These are phyloP conservation scores for Suillus subluteus DNA, from an alignment of 768 basidiomycete genomes.

Conservation along the genomic window DNA sequence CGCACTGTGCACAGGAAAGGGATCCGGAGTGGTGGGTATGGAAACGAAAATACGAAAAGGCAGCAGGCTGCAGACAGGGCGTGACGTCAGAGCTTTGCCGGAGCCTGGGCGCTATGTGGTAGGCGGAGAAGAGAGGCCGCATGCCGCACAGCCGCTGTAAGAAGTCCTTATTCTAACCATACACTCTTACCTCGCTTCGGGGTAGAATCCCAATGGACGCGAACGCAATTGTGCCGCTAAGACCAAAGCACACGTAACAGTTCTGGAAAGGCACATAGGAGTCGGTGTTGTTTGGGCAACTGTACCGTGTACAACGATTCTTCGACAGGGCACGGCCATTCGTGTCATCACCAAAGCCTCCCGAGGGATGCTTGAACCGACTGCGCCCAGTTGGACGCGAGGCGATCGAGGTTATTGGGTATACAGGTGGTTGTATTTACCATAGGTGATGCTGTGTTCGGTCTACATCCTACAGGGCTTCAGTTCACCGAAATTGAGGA, in stretches of 20 bases:
- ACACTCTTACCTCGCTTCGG: not conserved
- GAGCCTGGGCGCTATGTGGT: not conserved
- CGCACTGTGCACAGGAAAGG: not conserved
- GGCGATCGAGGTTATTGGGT: conserved; percentile 49
- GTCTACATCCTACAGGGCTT: too few species aligned
- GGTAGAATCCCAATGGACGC: conserved; percentile 45
- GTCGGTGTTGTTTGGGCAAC: conserved; percentile 55
- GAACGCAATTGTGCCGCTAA: conserved; percentile 62
- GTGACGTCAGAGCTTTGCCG: not conserved
- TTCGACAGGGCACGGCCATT: conserved; percentile 40
- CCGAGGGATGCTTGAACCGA: conserved; percentile 52
- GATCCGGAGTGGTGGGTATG: not conserved
- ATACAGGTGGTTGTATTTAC: conserved; percentile 52
- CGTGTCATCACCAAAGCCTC: conserved; percentile 70
- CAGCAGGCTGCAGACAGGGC: not conserved
- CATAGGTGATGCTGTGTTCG: conserved; percentile 65
- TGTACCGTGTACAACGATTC: conserved; percentile 49
- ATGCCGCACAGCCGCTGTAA: not conserved
- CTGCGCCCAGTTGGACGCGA: conserved; percentile 60
- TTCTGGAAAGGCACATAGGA: conserved; percentile 56
- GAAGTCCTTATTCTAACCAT: not conserved
- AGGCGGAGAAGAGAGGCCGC: not conserved
- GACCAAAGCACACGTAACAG: conserved; percentile 52
- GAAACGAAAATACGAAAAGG: not conserved
- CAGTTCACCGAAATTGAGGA: too few species aligned